A percentile compares a stretch with the other conserved stretches of the same genome.
Conservation (phyloP, 1,284 basidiomycete genomes). For the Papiliotrema fonsecae region DNA sequence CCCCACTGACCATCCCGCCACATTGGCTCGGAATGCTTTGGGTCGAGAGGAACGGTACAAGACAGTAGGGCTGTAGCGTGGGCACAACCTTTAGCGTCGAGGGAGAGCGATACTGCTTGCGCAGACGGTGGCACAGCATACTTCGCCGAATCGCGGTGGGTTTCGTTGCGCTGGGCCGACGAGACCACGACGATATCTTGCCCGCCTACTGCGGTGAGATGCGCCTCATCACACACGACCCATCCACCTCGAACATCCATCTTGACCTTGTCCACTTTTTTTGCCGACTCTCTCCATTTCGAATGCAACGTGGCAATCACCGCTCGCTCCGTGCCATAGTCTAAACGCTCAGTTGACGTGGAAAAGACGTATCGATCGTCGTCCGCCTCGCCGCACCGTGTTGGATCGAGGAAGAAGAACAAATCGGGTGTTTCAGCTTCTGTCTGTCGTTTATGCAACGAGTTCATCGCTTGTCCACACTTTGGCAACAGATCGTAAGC, state of each 20-base stretch:
- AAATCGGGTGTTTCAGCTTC: constrained; percentile 58
- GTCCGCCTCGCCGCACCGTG: constrained; percentile 65
- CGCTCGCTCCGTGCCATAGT: constrained; percentile 73
- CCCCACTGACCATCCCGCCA: constrained; percentile 71
- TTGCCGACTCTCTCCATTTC: constrained; percentile 68
- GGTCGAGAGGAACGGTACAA: constrained; percentile 62
- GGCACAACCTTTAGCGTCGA: constrained; percentile 60
- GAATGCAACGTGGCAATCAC: constrained; percentile 65
- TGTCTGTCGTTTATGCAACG: constrained; percentile 66
- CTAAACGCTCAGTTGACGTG: constrained; percentile 66
- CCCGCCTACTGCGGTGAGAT: constrained; percentile 34
- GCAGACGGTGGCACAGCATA: constrained; percentile 61
- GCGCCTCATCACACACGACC: constrained; percentile 42
- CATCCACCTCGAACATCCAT: constrained; percentile 64
- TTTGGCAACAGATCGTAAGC: constrained; percentile 71
- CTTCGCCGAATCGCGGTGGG: constrained; percentile 56
- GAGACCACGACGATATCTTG: constrained; percentile 30
- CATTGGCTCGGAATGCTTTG: constrained; percentile 62
- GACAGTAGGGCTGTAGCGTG: constrained; percentile 73
- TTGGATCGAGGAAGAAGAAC: constrained; percentile 80
- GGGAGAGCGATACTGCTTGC: constrained; percentile 53
- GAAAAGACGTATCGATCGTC: constrained; percentile 79
- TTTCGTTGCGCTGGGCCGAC: constrained; percentile 3
- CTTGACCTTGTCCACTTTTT: constrained; percentile 52
- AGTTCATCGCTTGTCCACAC: constrained; percentile 83